These are phyloP conservation scores for Exophiala lecanii-corni DNA, from an alignment of 2,329 filamentous ascomycete genomes.

Conservation along the genomic window DNA sequence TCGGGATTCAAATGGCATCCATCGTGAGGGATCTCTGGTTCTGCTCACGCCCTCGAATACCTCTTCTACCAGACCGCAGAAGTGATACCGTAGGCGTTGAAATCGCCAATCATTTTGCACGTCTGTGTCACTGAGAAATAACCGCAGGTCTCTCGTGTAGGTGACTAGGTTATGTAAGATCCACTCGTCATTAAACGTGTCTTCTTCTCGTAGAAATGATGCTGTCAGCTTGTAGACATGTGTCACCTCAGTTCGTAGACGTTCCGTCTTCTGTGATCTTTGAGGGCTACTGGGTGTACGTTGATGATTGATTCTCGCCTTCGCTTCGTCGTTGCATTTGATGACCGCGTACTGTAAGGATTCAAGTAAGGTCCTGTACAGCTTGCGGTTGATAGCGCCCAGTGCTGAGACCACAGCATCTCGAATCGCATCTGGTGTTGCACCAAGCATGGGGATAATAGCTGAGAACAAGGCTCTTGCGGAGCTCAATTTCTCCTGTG, in stretches of 20 bases:
- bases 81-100: constrained; percentile 84
- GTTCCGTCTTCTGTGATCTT: constrained; percentile 76
- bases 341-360: constrained; percentile 82
- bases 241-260: constrained; percentile 87
- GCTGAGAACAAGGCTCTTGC: constrained; percentile 86
- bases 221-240: constrained; percentile 94
- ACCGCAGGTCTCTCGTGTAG: constrained; percentile 86
- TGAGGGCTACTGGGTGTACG: constrained; percentile 77
- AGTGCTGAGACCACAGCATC: constrained; percentile 88
- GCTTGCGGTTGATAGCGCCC: constrained; percentile 89
- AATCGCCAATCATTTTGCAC: constrained; percentile 94
- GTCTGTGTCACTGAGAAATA: constrained; percentile 91
- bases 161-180: constrained; percentile 81
- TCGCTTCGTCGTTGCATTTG: constrained; percentile 82
- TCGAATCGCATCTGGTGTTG: constrained; percentile 72
- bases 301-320: constrained; percentile 74
- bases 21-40: constrained; percentile 77
- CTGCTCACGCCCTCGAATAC: constrained; percentile 87
- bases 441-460: constrained; percentile 80
- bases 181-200: constrained; percentile 82
- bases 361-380: constrained; percentile 86
- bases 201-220: constrained; percentile 73
- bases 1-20: constrained; percentile 95
- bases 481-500: constrained; percentile 74
- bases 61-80: constrained; percentile 89